Evolutionary conservation across 2,329 filamentous ascomycete species (phyloP).

Genomic region (Fusarium avenaceum): DNA sequence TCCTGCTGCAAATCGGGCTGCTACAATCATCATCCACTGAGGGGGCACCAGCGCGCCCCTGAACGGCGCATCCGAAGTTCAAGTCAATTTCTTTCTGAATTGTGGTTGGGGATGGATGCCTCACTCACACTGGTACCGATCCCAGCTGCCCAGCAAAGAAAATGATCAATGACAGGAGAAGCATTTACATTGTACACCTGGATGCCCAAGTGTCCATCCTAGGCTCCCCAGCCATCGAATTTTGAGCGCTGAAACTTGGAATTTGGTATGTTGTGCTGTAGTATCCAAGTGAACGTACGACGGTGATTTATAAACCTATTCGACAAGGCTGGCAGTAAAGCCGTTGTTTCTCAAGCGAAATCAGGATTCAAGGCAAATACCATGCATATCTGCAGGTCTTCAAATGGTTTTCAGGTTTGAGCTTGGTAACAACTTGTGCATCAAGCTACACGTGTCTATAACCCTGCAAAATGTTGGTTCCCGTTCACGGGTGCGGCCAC

Average conservation of each 20-base stretch:
- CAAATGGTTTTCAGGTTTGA: slow-evolving; percentile 14
- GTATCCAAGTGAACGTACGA: not conserved
- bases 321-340: slow-evolving; percentile 19
- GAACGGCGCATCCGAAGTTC: slow-evolving; percentile 48
- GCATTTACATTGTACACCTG: slow-evolving; percentile 5
- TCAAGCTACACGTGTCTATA: slow-evolving; percentile 32
- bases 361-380: slow-evolving; percentile 28
- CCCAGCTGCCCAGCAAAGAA: not conserved
- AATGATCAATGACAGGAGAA: slow-evolving; percentile 1
- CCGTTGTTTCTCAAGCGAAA: not conserved
- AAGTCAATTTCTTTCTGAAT: slow-evolving; percentile 37
- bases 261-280: slow-evolving; percentile 22
- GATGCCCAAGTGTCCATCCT: not conserved
- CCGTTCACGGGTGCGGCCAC: slow-evolving; percentile 31
- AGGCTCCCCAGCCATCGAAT: not conserved
- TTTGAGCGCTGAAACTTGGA: not conserved
- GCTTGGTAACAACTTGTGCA: slow-evolving; percentile 18
- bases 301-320: not conserved
- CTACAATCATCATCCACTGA: slow-evolving; percentile 28
- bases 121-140: slow-evolving; percentile 10
- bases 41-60: slow-evolving; percentile 41
- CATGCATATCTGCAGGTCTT: slow-evolving; percentile 6
- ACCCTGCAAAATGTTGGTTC: slow-evolving; percentile 37
- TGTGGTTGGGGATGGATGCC: slow-evolving; percentile 23
- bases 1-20: slow-evolving; percentile 34